Evolutionary conservation across 371 early-diverging fungal genomes (phyloP), one percentile per base, ranked within the genome.

Genomic region (Mortierella sp.): DNA sequence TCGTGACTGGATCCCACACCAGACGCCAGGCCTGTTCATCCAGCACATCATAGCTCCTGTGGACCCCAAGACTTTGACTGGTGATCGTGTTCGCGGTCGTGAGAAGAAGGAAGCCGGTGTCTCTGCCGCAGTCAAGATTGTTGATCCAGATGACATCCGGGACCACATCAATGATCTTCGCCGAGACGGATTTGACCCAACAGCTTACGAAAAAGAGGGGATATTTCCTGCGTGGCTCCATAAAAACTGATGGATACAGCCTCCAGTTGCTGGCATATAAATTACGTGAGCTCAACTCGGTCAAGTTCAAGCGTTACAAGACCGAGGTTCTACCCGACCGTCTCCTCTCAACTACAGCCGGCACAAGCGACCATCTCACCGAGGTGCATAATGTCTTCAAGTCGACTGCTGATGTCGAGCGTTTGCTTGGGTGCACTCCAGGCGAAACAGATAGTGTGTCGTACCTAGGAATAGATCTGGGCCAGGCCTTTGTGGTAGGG

Each of bases 341-440:
- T n/a, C 63, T 57, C 37, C 62, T 63, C 16, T 21, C 62, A 11
- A 69, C 63, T 45, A 63, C 47, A 19, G 62, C 63, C 4, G 69
- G 69, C 21, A 52, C 60, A 43, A 19, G 25, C 28, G 63, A 52
- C 25, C 25, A 29, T n/a, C 18, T 70, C 51, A 64, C 64, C 1
- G 63, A 70, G 46, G 70, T 60, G 7, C 30, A 28, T n/a, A 69
- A 62, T 26, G 58, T 62, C 21, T 57, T 62, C 69, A 62, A 69
- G 63, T 15, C 63, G 44, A 26, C 7, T 26, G 44, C 16, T 5
- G 69, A 58, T n/a, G 69, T 69, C 26, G 56, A 62, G 59, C 57
- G 18, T 47, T 46, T 59, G 6, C 45, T 59, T 4, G 46, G 60
- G 2, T 59, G 60, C 46, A 21, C 46, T 2, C 30, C 29, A 7